Conservation (phyloP, 163 green algal genomes). For the Chlorella variabilis region DNA sequence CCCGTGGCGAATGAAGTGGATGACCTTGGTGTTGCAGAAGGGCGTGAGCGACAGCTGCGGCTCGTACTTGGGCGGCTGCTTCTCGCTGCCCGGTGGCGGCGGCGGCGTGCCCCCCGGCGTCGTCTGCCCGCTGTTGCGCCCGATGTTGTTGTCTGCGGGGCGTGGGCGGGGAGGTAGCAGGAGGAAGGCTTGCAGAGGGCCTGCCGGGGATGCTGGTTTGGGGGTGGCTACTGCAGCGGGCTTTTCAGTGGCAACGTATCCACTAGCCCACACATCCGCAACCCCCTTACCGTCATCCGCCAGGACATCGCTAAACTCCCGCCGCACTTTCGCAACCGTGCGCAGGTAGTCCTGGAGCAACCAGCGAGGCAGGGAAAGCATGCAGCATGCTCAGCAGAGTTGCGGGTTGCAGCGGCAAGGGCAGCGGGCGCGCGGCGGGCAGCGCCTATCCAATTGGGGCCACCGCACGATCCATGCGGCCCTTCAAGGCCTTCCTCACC, state of each 20-base stretch:
- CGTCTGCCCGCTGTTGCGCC: neutral
- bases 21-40: slow-evolving; percentile 53
- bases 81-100: neutral
- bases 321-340: slow-evolving; percentile 51
- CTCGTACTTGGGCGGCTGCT: slow-evolving; percentile 41
- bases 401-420: neutral
- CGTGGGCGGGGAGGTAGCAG: too few species aligned
- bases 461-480: neutral
- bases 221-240: too few species aligned
- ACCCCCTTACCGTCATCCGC: neutral
- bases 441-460: neutral
- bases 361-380: neutral
- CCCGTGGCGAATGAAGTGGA: slow-evolving; percentile 74
- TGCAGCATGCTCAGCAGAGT: neutral
- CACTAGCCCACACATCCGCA: too few species aligned
- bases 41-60: slow-evolving; percentile 53
- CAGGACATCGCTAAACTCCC: slow-evolving; percentile 55
- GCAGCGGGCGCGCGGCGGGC: too few species aligned
- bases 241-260: too few species aligned
- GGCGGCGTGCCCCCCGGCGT: slow-evolving; percentile 9
- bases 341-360: slow-evolving; percentile 53
- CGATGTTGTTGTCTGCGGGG: slow-evolving; percentile 20
- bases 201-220: too few species aligned
- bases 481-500: neutral
- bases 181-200: too few species aligned